Percentiles rank a stretch among this genome's conserved stretches.
phyloP scores from a whole-genome alignment of 2,329 filamentous ascomycete genomes.

The Colletotrichum trifolii region DNA sequence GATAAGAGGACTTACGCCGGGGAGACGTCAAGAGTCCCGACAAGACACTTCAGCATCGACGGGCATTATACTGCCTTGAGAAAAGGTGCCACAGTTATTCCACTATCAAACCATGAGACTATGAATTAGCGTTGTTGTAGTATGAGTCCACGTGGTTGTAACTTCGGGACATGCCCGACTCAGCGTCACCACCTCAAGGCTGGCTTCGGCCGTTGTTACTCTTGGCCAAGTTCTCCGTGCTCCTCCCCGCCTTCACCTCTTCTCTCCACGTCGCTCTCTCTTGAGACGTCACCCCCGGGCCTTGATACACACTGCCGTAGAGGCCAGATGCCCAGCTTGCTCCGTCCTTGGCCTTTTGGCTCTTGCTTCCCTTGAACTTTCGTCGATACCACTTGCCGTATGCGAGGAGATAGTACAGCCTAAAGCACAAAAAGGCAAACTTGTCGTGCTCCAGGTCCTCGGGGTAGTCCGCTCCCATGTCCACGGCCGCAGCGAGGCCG shows the following conservation, averaged over 20 bases:
- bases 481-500: conserved; percentile 75
- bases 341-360: conserved; percentile 57
- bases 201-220: conserved; percentile 48
- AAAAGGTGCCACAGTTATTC: no score
- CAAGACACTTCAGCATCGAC: no score
- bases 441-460: conserved; percentile 71
- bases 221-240: conserved; percentile 48
- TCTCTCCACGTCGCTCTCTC: conserved; percentile 64
- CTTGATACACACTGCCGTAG: conserved; percentile 69
- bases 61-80: no score
- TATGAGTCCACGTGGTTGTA: no score
- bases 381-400: conserved; percentile 71
- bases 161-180: no score
- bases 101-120: no score
- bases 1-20: no score
- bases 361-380: conserved; percentile 42
- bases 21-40: no score
- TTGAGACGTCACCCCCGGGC: conserved; percentile 63
- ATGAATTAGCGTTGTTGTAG: no score
- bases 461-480: conserved; percentile 73
- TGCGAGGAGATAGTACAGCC: conserved; percentile 69
- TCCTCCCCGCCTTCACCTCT: conserved; percentile 49
- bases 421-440: conserved; percentile 70
- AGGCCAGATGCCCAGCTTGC: conserved; percentile 66
- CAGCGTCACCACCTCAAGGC: conserved; percentile 37